Evolutionary conservation across 176 grass and related monocot species (phyloP).

Genomic region (Bonia amplexicaulis): DNA sequence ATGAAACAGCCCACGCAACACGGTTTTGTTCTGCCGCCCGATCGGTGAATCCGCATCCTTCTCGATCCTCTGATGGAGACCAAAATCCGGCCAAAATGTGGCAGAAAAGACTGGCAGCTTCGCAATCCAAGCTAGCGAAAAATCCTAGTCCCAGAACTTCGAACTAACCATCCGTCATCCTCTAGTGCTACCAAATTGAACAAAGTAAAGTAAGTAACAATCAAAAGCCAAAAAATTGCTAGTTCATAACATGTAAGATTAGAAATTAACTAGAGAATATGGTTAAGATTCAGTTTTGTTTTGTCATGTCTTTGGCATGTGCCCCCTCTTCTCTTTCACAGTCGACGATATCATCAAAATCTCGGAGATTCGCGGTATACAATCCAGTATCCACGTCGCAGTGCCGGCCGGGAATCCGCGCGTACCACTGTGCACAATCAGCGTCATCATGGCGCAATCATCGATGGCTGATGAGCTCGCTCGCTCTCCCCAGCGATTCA

Average conservation of each 20-base stretch:
- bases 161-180: neutral
- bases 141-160: neutral
- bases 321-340: neutral
- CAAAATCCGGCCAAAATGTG: neutral
- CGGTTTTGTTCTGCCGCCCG: neutral
- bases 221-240: neutral
- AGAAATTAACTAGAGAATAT: neutral
- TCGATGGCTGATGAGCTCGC: neutral
- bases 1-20: neutral
- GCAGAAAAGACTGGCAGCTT: no score
- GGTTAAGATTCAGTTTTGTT: neutral
- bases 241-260: neutral
- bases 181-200: neutral
- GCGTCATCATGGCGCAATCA: constrained; percentile 36
- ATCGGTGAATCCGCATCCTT: neutral
- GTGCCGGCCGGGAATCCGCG: neutral
- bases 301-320: neutral
- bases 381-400: neutral
- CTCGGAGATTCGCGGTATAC: neutral
- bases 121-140: no score
- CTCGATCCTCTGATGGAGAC: no score
- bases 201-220: neutral
- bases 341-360: neutral
- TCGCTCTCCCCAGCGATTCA: neutral
- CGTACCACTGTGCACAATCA: neutral